Evolutionary conservation across 495 filamentous ascomycete species (phyloP), one percentile per base, ranked within the genome.

Genomic region (Platismatia glauca): DNA sequence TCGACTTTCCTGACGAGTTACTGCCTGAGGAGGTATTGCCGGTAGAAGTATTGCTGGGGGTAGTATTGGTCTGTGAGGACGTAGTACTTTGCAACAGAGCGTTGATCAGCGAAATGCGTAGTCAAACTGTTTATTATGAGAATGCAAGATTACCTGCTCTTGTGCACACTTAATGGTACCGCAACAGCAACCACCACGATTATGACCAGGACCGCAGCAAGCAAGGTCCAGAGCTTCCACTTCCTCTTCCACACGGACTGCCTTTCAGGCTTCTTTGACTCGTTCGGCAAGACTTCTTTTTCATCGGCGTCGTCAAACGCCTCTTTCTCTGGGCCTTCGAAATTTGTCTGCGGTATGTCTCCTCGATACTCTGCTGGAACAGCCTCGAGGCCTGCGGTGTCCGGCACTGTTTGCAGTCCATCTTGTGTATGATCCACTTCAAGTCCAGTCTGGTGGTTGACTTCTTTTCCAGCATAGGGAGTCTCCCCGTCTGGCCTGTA

Each of bases 121-220:
- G 41, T n/a, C 9, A n/a, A 8, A 15, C 13, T 6, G 11, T 24
- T 41, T 18, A 33, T 34, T 58, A 16, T 13, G 7, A 48, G 5
- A 27, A 16, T 33, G 18, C 6, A 34, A 4, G 22, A 20, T 24
- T 50, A 60, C 58, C 58, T 50, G 48, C 24, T 55, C 18, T 55
- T 8, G 37, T 55, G 48, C n/a, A 55, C 13, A 24, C 34, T 37
- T 11, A 61, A 27, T 12, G 59, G 35, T n/a, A 61, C 48, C 7
- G 59, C 59, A 15, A 31, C 29, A 48, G 59, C 59, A 39, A 55
- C 35, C 27, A 35, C 59, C 27, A 61, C 27, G 4, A 61, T 43
- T 31, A 33, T 29, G 7, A 33, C 9, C 11, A 48, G 5, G 24
- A n/a, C 11, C 31, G 50, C 46, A 20, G 27, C 24, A 7, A 61